Base-by-base conservation (phyloP, 108 stramenopile genomes). In the Nitzschia sp. region DNA sequence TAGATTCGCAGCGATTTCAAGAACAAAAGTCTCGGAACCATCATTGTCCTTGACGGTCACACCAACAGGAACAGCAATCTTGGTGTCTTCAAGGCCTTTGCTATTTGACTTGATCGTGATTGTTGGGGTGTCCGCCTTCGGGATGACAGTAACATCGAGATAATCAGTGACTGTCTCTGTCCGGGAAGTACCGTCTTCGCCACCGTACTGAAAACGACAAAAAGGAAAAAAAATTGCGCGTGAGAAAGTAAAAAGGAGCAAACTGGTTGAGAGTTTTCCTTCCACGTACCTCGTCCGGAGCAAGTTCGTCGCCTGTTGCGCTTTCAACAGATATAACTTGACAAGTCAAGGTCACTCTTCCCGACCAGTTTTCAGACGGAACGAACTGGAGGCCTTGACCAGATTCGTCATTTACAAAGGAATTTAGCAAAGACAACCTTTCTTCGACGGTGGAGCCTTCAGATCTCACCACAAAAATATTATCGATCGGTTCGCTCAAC, bases 131-230 rank as follows among this genome's bases (percentile, higher is more conserved):
- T 63, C 61, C 16, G 36, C 23, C 38, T 30, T 26, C 5, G 61
- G 61, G 11, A 48, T 22, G 46, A 63, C 45, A 63, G 45, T 52
- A 23, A 63, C 30, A 45, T 45, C 44, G 44, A 45, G 23, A 23
- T 46, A 63, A 13, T 16, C 16, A 50, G 30, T 29, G 3, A 16
- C 61, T 19, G 30, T 28, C 47, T 28, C 61, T 13, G 4, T 44
- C 44, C 47, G 13, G 46, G 61, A 22, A 46, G 15, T 19, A 17
- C 23, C 61, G 25, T 63, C 45, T 19, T n/a, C 47, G 21, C 38
- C 44, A 46, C 44, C 61, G 47, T 28, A 28, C 17, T 28, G 57
- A 9, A 3, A 44, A 50, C 8, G 6, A 6, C 8, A 22, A 58
- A 9, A 5, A 41, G 6, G 38, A 41, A 41, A 41, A 13, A 13